A percentile compares a stretch with the other conserved stretches of the same genome.
phyloP scores from a whole-genome alignment of 306 rosid genomes.

The Inga leiocalycina region DNA sequence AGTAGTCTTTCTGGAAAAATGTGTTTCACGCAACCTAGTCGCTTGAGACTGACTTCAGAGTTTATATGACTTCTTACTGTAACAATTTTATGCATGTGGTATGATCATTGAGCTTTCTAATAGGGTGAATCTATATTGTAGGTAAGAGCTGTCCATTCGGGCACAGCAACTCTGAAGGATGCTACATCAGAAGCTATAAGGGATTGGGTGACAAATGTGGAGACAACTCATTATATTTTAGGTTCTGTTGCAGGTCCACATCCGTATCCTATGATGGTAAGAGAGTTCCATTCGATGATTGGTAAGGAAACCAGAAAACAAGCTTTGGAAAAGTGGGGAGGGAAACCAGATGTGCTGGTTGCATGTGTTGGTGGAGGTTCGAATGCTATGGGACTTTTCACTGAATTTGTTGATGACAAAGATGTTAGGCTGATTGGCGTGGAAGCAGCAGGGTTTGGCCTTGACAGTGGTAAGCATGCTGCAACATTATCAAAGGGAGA shows the following conservation, averaged over 20 bases:
- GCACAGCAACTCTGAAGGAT: constrained; percentile 96
- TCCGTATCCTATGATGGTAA: constrained; percentile 98
- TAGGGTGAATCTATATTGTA: constrained; percentile 30
- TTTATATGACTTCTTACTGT: neutral
- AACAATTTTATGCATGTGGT: constrained; percentile 8
- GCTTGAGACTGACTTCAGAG: constrained; percentile 10
- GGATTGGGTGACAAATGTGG: constrained; percentile 99
- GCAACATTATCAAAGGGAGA: constrained; percentile 92
- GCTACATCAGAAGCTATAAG: constrained; percentile 98
- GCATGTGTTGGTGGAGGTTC: constrained; percentile 99
- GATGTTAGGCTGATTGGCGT: constrained; percentile 86
- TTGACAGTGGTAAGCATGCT: constrained; percentile 95
- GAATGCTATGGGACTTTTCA: constrained; percentile 94
- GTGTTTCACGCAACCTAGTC: constrained; percentile 8
- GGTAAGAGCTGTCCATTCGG: constrained; percentile 93
- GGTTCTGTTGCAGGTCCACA: constrained; percentile 99
- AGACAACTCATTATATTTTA: constrained; percentile 96
- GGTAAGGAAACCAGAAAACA: constrained; percentile 94
- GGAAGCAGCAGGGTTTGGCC: constrained; percentile 96
- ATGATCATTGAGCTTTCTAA: constrained; percentile 21
- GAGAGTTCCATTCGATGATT: constrained; percentile 92
- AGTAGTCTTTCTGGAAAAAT: constrained; percentile 4
- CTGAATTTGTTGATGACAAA: constrained; percentile 79
- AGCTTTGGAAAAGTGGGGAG: constrained; percentile 97
- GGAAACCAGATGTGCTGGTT: constrained; percentile 84